These are phyloP conservation scores for Dispira simplex DNA, from an alignment of 192 early-diverging fungal species.

Conservation along the genomic window DNA sequence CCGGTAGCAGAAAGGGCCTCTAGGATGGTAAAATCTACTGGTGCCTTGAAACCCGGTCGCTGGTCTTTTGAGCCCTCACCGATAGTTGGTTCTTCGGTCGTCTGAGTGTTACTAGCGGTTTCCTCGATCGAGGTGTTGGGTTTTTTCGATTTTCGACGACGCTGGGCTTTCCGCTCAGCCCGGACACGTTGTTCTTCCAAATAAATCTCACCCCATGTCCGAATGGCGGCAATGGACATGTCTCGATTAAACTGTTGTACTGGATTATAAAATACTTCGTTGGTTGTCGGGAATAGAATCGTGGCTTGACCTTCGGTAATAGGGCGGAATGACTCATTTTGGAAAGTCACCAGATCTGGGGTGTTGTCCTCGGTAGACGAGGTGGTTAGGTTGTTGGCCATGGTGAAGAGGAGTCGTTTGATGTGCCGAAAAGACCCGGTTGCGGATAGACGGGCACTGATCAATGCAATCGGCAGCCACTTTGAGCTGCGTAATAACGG, in stretches of 20 bases:
- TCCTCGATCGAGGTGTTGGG: no score
- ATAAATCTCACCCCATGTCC: slow-evolving; percentile 71
- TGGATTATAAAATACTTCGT: slow-evolving; percentile 98
- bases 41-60: slow-evolving; percentile 8
- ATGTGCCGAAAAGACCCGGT: no score
- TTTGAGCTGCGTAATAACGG: no score
- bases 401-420: neutral
- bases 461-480: no score
- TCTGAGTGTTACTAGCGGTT: neutral
- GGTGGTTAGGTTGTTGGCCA: neutral
- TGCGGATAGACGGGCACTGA: no score
- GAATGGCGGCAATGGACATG: slow-evolving; percentile 94
- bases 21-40: slow-evolving; percentile 44
- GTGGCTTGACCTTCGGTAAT: slow-evolving; percentile 67
- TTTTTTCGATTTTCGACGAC: neutral
- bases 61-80: neutral
- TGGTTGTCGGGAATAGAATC: slow-evolving; percentile 70
- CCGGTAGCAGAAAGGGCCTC: slow-evolving; percentile 95
- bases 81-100: neutral
- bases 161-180: slow-evolving; percentile 29
- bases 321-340: slow-evolving; percentile 30
- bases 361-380: neutral
- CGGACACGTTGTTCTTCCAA: slow-evolving; percentile 42
- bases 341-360: neutral
- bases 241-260: slow-evolving; percentile 97